These are phyloP conservation scores for Primulina huaijiensis DNA, from an alignment of 257 asterid genomes.

Conservation along the genomic window DNA sequence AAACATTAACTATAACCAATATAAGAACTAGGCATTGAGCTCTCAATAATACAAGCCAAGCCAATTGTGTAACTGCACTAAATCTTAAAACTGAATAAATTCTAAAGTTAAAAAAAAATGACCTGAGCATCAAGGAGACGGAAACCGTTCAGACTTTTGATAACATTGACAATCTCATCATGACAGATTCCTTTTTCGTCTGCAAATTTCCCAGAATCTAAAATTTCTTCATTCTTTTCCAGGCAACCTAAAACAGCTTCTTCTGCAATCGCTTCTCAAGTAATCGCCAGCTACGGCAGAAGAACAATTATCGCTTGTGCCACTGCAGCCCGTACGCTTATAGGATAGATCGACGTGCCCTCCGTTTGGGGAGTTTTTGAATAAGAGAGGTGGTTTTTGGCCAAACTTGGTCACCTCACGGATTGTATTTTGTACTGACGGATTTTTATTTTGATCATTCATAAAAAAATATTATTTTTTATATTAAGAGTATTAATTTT, in stretches of 20 bases:
- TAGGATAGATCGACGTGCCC: not conserved
- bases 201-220: slow-evolving; percentile 70
- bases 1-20: not conserved
- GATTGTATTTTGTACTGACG: no score
- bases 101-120: not conserved
- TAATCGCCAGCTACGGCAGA: not conserved
- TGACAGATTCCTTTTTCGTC: slow-evolving; percentile 65
- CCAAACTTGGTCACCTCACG: no score
- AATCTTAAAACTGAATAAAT: not conserved
- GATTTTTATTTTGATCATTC: no score
- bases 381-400: no score
- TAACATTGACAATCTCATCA: slow-evolving; percentile 75
- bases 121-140: slow-evolving; percentile 72
- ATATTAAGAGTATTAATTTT: no score
- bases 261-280: slow-evolving; percentile 56
- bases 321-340: not conserved
- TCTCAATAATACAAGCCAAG: not conserved
- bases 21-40: not conserved
- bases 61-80: not conserved
- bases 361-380: no score
- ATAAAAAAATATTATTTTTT: no score
- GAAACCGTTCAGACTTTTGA: slow-evolving; percentile 82
- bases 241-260: slow-evolving; percentile 71
- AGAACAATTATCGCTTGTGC: not conserved
- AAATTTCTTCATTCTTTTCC: slow-evolving; percentile 52